Conservation (phyloP, 2,329 filamentous ascomycete genomes). For the Monilinia fructigena region DNA sequence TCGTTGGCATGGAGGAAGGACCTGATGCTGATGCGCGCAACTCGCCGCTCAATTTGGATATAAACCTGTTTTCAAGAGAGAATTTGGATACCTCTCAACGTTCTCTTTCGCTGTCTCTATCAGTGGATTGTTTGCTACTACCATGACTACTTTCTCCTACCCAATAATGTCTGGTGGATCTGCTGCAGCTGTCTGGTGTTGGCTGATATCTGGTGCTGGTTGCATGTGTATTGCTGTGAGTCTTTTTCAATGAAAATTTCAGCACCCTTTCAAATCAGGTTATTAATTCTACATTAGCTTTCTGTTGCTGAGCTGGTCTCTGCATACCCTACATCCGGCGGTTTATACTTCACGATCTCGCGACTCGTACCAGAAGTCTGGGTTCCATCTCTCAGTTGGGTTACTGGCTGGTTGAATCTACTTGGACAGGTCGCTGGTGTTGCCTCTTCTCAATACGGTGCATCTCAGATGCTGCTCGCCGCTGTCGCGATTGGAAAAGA, state of each 20-base stretch:
- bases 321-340: conserved; percentile 53
- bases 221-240: conserved; percentile 53
- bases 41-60: conserved; percentile 40
- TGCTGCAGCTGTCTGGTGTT: conserved; percentile 56
- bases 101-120: conserved; percentile 61
- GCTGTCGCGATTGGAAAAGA: conserved; percentile 52
- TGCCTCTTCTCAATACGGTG: conserved; percentile 57
- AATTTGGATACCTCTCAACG: conserved; percentile 57
- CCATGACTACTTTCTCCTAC: conserved; percentile 55
- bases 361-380: conserved; percentile 50
- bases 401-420: conserved; percentile 50
- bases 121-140: conserved; percentile 54
- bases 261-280: not conserved
- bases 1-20: conserved; percentile 28
- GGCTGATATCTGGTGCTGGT: conserved; percentile 55
- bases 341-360: conserved; percentile 56
- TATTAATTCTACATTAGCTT: conserved; percentile 31
- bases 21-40: conserved; percentile 38
- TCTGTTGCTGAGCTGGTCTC: conserved; percentile 41
- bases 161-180: conserved; percentile 54
- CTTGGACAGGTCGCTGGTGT: conserved; percentile 52
- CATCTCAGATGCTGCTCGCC: conserved; percentile 55
- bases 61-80: conserved; percentile 55
- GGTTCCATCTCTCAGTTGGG: conserved; percentile 50
- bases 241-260: conserved; percentile 10